Evolutionary conservation across 768 basidiomycete species (phyloP), one percentile per base, ranked within the genome.

Genomic region (Sarcomyxa edulis): DNA sequence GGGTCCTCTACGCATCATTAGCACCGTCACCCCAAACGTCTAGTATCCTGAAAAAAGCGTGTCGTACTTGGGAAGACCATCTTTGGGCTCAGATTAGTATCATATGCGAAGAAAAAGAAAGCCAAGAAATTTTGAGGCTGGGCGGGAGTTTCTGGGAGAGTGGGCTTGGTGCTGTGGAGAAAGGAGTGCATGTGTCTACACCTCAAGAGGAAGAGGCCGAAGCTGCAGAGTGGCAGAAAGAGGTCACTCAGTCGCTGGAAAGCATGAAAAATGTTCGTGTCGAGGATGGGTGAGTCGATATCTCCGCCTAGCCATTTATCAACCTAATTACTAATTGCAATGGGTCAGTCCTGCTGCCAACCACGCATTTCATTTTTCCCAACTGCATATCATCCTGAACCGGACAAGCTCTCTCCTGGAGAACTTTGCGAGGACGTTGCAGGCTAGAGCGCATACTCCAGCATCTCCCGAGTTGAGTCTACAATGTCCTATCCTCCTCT

Each of bases 61-160:
- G 90, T 52, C 64, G 81, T 23, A 84, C 87, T 15, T 98, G 95
- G 94, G 88, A 94, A 52, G 96, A 99, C 52, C 84, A 94, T 53
- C 68, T 98, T 0, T 99, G 96, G 96, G 90, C 88, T 0, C 83
- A 88, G 42, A 66, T 93, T 35, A 81, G 80, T 48, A 71, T 89
- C 34, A 65, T 89, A 26, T 84, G 87, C 49, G 89, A 94, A 53
- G 81, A 90, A 48, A 81, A 85, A 43, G 74, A 84, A 54, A 82
- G 79, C 31, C 70, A 68, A 21, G 80, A 84, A 44, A 72, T 97
- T 51, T 56, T 67, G 7, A 69, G 73, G 26, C 55, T 90, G 5
- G 81, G 83, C 0, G 81, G 81, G 1, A 76, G 83, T 28, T 94
- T 88, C 55, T 95, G 93, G 92, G 84, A 86, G 42, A 69, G 68